Conservation (phyloP, 805 yeast genomes). For the Starmerella riodocensis region DNA sequence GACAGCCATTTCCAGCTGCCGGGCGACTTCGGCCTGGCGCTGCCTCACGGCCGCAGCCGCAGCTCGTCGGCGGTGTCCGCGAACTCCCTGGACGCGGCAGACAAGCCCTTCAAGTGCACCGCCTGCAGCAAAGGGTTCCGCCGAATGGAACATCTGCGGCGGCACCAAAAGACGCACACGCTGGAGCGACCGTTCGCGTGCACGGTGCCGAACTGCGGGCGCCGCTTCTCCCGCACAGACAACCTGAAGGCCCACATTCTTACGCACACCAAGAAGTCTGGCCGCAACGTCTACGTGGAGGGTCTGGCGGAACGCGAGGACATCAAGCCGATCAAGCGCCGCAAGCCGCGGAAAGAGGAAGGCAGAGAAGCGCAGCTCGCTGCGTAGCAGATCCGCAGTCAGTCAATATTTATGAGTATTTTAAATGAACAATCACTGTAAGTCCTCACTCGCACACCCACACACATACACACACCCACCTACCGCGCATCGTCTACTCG, state of each 20-base stretch:
- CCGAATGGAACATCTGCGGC: constrained; percentile 32
- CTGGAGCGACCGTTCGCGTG: constrained; percentile 68
- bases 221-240: constrained; percentile 58
- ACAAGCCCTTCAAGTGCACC: constrained; percentile 28
- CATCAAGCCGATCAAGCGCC: constrained; percentile 15
- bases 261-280: constrained; percentile 43
- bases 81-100: constrained; percentile 7
- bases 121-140: constrained; percentile 30
- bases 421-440: too few species aligned
- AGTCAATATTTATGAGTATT: too few species aligned
- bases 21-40: too few species aligned
- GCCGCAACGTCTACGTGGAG: constrained; percentile 31
- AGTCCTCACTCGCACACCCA: too few species aligned
- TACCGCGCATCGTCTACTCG: too few species aligned
- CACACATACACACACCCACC: too few species aligned
- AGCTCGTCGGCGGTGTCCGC: constrained; percentile 5
- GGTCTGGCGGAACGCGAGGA: constrained; percentile 24
- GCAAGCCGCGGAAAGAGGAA: constrained; percentile 9
- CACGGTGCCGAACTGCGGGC: constrained; percentile 40
- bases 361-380: background rate
- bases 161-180: constrained; percentile 63
- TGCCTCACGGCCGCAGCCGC: constrained; percentile 2
- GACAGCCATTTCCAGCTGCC: too few species aligned
- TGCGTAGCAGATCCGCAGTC: too few species aligned
- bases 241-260: constrained; percentile 66